These are phyloP conservation scores for Hypoxylon sp. DNA, from an alignment of 2,329 filamentous ascomycete species.

Conservation along the genomic window DNA sequence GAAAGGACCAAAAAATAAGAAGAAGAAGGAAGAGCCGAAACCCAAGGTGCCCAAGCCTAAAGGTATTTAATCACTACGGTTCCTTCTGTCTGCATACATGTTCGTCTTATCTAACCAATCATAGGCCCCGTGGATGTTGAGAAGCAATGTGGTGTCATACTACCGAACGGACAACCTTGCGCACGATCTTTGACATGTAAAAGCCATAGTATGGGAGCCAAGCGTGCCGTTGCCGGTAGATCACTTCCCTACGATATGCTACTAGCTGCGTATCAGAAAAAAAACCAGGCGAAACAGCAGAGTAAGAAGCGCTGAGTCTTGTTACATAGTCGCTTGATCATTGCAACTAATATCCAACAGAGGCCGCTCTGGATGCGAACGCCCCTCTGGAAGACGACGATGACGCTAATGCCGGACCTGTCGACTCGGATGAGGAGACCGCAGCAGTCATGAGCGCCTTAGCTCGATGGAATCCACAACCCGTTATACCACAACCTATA, in stretches of 20 bases:
- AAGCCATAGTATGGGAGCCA: constrained; percentile 94
- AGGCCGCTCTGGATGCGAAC: constrained; percentile 94
- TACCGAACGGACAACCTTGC: constrained; percentile 88
- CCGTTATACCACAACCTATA: constrained; percentile 76
- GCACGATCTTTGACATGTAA: constrained; percentile 93
- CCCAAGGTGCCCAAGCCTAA: constrained; percentile 87
- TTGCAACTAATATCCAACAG: constrained; percentile 60
- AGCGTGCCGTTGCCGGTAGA: constrained; percentile 86
- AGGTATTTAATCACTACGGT: constrained; percentile 60
- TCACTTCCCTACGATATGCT: constrained; percentile 94
- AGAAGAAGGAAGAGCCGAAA: constrained; percentile 94
- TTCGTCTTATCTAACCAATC: constrained; percentile 30
- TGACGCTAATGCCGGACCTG: constrained; percentile 80
- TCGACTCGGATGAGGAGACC: constrained; percentile 96
- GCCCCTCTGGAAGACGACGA: constrained; percentile 89
- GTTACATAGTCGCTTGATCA: constrained; percentile 10
- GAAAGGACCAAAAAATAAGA: constrained; percentile 88
- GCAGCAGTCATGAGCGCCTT: constrained; percentile 88
- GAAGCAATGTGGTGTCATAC: constrained; percentile 88
- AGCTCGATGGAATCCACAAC: constrained; percentile 80
- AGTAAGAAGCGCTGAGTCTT: constrained; percentile 68
- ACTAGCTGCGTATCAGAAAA: constrained; percentile 90
- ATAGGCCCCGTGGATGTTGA: constrained; percentile 90
- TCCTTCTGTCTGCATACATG: constrained; percentile 8
- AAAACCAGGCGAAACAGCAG: constrained; percentile 98